Conservation (phyloP, 2,329 filamentous ascomycete species). For the Nothophaeocryptopus gaeumannii region DNA sequence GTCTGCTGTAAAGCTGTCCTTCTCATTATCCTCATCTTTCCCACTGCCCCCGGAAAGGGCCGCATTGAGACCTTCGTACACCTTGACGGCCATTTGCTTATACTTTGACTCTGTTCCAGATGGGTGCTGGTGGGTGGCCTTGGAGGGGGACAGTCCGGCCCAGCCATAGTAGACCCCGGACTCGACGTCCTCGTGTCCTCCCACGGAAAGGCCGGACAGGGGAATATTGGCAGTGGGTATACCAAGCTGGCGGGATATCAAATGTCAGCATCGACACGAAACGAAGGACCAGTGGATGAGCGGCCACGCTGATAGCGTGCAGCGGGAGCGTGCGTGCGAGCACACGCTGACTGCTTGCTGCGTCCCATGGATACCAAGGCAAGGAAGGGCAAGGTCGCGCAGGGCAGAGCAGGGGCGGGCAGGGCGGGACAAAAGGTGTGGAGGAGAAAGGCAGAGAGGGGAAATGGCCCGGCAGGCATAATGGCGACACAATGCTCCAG, state of each 20-base stretch:
- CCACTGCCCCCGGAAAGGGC: conserved; percentile 12
- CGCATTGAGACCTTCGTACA: conserved; percentile 19
- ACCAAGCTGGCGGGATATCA: conserved; percentile 62
- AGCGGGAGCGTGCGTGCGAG: neutral
- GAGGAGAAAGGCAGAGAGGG: too few relatives aligned
- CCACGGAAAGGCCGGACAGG: conserved; percentile 66
- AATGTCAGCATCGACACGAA: conserved; percentile 13
- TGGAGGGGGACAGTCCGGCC: conserved; percentile 59
- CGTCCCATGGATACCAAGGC: neutral
- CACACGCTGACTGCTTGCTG: conserved; percentile 9
- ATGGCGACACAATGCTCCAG: conserved; percentile 5
- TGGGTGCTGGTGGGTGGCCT: conserved; percentile 27
- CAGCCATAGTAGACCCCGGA: conserved; percentile 94
- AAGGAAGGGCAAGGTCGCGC: neutral
- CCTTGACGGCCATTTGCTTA: conserved; percentile 24
- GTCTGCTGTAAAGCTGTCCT: conserved; percentile 11
- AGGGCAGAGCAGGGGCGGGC: too few relatives aligned
- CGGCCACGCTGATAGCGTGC: too few relatives aligned
- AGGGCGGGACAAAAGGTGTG: too few relatives aligned
- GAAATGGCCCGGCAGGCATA: neutral
- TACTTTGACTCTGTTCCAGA: conserved; percentile 24
- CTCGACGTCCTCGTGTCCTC: conserved; percentile 58
- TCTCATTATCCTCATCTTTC: conserved; percentile 8
- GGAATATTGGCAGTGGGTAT: conserved; percentile 93
- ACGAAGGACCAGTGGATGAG: too few relatives aligned